Conservation (phyloP, 2,329 filamentous ascomycete species). For the Lachnellula occidentalis region DNA sequence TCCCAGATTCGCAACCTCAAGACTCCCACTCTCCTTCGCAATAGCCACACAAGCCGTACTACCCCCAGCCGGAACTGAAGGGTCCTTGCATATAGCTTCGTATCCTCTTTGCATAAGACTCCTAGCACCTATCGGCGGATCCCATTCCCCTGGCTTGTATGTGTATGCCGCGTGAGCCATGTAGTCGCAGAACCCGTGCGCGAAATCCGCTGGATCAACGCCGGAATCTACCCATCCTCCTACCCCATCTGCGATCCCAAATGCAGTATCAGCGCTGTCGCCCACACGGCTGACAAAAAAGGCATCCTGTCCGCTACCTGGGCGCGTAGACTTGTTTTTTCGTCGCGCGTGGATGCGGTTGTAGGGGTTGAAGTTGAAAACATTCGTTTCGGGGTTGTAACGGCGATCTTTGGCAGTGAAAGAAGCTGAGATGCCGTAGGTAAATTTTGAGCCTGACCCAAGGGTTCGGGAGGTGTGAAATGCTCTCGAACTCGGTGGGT, state of each 20-base stretch:
- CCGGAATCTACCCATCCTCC: conserved; percentile 92
- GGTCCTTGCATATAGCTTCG: conserved; percentile 71
- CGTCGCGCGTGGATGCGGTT: conserved; percentile 50
- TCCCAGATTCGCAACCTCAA: conserved; percentile 90
- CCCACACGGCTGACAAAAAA: conserved; percentile 88
- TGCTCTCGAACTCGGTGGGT: neutral
- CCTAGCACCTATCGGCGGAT: conserved; percentile 51
- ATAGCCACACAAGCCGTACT: conserved; percentile 90
- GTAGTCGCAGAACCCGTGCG: conserved; percentile 86
- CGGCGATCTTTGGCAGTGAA: conserved; percentile 67
- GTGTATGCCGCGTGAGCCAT: conserved; percentile 70
- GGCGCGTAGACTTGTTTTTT: conserved; percentile 55
- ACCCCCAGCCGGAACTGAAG: conserved; percentile 71
- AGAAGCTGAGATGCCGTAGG: conserved; percentile 68
- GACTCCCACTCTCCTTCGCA: conserved; percentile 62
- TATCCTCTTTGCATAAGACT: conserved; percentile 79
- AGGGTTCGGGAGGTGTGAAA: conserved; percentile 20
- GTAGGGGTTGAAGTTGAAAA: conserved; percentile 66
- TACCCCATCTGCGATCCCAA: conserved; percentile 90
- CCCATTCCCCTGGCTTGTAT: conserved; percentile 24
- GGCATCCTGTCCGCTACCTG: conserved; percentile 86
- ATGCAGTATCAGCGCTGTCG: conserved; percentile 64
- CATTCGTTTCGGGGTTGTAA: conserved; percentile 62
- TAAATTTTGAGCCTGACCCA: conserved; percentile 36
- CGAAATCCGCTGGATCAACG: conserved; percentile 91